Percentiles rank a stretch among this genome's conserved stretches.
These are phyloP conservation scores for Thelonectria discophora DNA, from an alignment of 2,329 filamentous ascomycete genomes.

Conservation along the genomic window DNA sequence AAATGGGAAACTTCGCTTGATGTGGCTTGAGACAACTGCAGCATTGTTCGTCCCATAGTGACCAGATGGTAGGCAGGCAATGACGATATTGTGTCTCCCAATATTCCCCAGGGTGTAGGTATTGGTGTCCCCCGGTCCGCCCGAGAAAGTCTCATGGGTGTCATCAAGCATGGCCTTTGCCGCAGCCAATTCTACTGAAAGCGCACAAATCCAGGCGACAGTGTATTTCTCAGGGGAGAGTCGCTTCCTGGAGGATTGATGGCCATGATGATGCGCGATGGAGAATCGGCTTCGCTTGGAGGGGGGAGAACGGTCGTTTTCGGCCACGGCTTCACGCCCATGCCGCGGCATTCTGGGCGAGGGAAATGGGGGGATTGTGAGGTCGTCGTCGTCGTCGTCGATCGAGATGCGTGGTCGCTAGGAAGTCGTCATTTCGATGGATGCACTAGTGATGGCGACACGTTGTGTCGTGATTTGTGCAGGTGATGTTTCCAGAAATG, in stretches of 20 bases:
- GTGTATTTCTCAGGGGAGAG: conserved; percentile 25
- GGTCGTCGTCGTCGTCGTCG: neutral
- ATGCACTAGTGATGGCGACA: no score
- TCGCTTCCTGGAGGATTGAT: neutral
- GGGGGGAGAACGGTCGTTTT: neutral
- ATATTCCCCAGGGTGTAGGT: conserved; percentile 29
- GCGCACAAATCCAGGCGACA: conserved; percentile 40
- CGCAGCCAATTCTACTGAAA: conserved; percentile 32
- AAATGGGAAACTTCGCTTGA: conserved; percentile 3
- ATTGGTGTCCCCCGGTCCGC: conserved; percentile 28
- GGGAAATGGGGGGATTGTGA: neutral
- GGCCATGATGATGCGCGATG: neutral
- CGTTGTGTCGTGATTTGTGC: no score
- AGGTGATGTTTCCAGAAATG: no score
- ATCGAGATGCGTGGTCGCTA: neutral
- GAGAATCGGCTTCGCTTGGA: neutral
- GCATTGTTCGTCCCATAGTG: conserved; percentile 24
- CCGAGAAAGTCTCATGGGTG: conserved; percentile 11
- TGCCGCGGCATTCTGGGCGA: neutral
- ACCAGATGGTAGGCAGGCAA: conserved; percentile 24
- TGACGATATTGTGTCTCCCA: conserved; percentile 28
- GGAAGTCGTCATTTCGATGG: no score
- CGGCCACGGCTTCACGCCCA: neutral
- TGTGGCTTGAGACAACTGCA: conserved; percentile 16
- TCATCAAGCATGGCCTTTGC: conserved; percentile 34